Evolutionary conservation across 805 yeast genomes (phyloP).

Genomic region (Candida sakaeoensis): DNA sequence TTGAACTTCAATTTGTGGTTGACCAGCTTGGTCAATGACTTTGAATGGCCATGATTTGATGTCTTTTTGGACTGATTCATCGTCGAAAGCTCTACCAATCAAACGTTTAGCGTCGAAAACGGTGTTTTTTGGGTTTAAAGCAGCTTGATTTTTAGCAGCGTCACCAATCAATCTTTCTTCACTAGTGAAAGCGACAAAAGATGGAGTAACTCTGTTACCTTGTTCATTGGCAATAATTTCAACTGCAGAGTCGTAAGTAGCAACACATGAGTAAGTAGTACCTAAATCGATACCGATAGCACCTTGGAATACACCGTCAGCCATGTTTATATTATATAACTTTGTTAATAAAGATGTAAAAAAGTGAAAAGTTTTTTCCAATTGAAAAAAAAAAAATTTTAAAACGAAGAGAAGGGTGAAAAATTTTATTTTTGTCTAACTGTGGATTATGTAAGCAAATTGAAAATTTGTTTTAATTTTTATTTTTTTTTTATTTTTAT

Average conservation of each 20-base stretch:
- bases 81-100: constrained; percentile 59
- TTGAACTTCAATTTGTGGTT: constrained; percentile 46
- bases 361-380: constrained; percentile 10
- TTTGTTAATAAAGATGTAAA: constrained; percentile 6
- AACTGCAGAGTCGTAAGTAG: constrained; percentile 47
- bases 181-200: constrained; percentile 46
- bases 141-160: constrained; percentile 50
- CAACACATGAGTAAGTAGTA: constrained; percentile 51
- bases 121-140: constrained; percentile 48
- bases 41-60: constrained; percentile 48
- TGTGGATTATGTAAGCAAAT: constrained; percentile 1
- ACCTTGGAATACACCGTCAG: constrained; percentile 99
- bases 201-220: constrained; percentile 51
- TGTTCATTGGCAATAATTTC: constrained; percentile 50
- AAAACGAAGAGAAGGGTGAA: not conserved
- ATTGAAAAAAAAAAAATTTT: constrained; percentile 7
- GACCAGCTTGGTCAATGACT: constrained; percentile 42
- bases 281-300: constrained; percentile 54
- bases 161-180: constrained; percentile 52
- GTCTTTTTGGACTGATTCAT: constrained; percentile 58
- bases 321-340: constrained; percentile 46
- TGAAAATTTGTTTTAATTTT: too few species aligned
- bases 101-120: constrained; percentile 50
- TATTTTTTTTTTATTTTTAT: too few species aligned
- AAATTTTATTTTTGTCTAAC: constrained; percentile 1